Evolutionary conservation across 1,284 basidiomycete genomes (phyloP).

Genomic region (Leccinum fuscescens): DNA sequence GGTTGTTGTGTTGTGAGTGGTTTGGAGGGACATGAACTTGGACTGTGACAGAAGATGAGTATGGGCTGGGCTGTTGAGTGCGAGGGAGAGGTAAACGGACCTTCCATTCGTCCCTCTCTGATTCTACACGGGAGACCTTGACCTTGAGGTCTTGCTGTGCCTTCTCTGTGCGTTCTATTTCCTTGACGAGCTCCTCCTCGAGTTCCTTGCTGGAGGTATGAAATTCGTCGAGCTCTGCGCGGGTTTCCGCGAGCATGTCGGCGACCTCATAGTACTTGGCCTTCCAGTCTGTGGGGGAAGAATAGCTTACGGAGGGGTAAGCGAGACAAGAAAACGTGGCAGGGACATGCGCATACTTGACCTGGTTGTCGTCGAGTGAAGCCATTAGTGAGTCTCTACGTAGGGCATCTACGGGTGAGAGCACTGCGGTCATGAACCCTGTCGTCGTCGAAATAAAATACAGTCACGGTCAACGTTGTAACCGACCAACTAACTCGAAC

Average conservation of each 20-base stretch:
- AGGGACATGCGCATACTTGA: slow-evolving; percentile 44
- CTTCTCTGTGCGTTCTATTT: slow-evolving; percentile 85
- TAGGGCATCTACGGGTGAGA: slow-evolving; percentile 57
- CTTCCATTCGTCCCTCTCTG: slow-evolving; percentile 91
- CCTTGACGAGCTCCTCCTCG: slow-evolving; percentile 89
- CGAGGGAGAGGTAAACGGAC: slow-evolving; percentile 39
- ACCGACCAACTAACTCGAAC: slow-evolving; percentile 12
- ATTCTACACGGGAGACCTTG: slow-evolving; percentile 72
- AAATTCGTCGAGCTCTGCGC: slow-evolving; percentile 88
- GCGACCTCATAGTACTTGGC: slow-evolving; percentile 82
- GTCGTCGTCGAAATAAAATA: slow-evolving; percentile 17
- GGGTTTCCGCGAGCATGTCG: slow-evolving; percentile 83
- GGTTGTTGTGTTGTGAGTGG: slow-evolving; percentile 84
- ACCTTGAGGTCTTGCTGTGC: slow-evolving; percentile 79
- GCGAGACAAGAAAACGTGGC: slow-evolving; percentile 8
- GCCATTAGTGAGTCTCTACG: slow-evolving; percentile 58
- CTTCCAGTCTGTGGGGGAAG: slow-evolving; percentile 71
- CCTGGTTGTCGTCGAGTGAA: slow-evolving; percentile 57
- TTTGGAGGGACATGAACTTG: slow-evolving; percentile 88
- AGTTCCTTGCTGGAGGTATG: slow-evolving; percentile 89
- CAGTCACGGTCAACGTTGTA: slow-evolving; percentile 24
- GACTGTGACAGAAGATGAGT: slow-evolving; percentile 44
- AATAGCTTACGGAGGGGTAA: slow-evolving; percentile 43
- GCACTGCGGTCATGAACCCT: slow-evolving; percentile 59
- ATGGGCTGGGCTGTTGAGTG: background rate